Base-by-base conservation (phyloP, 768 basidiomycete species). In the Rhodotorula paludigena region DNA sequence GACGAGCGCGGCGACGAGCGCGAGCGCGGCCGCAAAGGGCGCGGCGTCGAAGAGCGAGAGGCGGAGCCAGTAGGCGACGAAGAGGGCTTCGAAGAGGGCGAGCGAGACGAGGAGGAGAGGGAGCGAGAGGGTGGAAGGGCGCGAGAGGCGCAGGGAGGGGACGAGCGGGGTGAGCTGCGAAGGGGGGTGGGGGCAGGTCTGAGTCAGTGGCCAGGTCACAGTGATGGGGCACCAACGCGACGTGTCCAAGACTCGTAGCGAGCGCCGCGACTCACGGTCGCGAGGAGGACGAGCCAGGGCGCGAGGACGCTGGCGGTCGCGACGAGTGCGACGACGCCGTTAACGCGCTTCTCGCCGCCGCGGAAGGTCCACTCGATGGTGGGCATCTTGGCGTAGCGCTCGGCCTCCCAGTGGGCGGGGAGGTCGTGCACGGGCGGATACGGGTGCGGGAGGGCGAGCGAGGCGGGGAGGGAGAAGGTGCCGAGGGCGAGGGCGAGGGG, bases 281-380 rank as follows among this genome's bases (percentile, higher is more conserved):
- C 58, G 23, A 53, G 3, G 30, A 73, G 55, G 5, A 70, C 45
- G 20, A 53, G 7, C 74, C 74, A 75, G 4, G 74, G 72, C 9
- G 54, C 33, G 10, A 66, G 48, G 23, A 75, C 74, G 25, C 66
- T 30, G 20, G 41, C 67, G 9, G 62, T 21, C 25, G 72, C 74
- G 12, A 45, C n/a, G 12, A 60, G 21, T 2, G 69, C 68, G 30
- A 61, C 45, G 20, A 60, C 30, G 12, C 32, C 4, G 0, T 41
- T 38, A 28, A 73, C 65, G 16, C 23, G 21, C 57, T 66, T 73
- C 61, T 66, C 64, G 30, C 28, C 45, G 8, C 30, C 38, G 47
- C 56, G 45, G 54, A 72, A 69, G 11, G 72, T 75, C 74, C 72
- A 75, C 2, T 42, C 20, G 33, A 71, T 54, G 49, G 64, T 57